Conservation (phyloP, 805 yeast species). For the Tetrapisispora fleetii region DNA sequence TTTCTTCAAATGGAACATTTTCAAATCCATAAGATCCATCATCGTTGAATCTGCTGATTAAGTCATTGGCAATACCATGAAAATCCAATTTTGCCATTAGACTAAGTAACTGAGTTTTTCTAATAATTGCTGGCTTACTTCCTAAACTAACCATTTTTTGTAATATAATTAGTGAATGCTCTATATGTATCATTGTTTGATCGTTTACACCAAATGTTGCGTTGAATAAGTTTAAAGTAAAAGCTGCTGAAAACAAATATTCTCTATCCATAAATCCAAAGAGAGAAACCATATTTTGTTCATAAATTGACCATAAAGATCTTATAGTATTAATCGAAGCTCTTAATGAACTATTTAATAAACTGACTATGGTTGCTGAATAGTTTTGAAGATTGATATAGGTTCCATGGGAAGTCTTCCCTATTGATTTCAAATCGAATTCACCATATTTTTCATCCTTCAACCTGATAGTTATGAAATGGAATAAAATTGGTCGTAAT, state of each 20-base stretch:
- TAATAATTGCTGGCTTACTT: slow-evolving; percentile 67
- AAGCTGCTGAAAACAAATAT: slow-evolving; percentile 66
- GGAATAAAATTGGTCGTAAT: slow-evolving; percentile 66
- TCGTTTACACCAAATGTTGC: slow-evolving; percentile 78
- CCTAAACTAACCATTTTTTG: slow-evolving; percentile 71
- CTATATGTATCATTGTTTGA: slow-evolving; percentile 60
- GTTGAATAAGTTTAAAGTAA: slow-evolving; percentile 61
- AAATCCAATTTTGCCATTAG: slow-evolving; percentile 58
- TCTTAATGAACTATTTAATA: slow-evolving; percentile 68
- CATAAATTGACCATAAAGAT: slow-evolving; percentile 63
- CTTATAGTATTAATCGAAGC: slow-evolving; percentile 70
- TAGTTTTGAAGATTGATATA: slow-evolving; percentile 47
- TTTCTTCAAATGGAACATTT: background rate
- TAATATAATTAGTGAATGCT: slow-evolving; percentile 59
- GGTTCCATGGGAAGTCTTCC: slow-evolving; percentile 28
- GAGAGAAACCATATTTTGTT: slow-evolving; percentile 72
- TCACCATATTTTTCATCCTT: slow-evolving; percentile 19
- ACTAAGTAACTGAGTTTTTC: slow-evolving; percentile 62
- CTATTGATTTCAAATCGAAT: background rate
- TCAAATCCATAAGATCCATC: background rate
- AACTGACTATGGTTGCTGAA: slow-evolving; percentile 56
- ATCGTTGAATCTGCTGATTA: slow-evolving; percentile 51
- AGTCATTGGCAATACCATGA: slow-evolving; percentile 50
- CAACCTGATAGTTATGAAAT: slow-evolving; percentile 60
- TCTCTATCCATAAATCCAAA: slow-evolving; percentile 86